Conservation (phyloP, 106 monocot genomes). For the Vanilla planifolia region DNA sequence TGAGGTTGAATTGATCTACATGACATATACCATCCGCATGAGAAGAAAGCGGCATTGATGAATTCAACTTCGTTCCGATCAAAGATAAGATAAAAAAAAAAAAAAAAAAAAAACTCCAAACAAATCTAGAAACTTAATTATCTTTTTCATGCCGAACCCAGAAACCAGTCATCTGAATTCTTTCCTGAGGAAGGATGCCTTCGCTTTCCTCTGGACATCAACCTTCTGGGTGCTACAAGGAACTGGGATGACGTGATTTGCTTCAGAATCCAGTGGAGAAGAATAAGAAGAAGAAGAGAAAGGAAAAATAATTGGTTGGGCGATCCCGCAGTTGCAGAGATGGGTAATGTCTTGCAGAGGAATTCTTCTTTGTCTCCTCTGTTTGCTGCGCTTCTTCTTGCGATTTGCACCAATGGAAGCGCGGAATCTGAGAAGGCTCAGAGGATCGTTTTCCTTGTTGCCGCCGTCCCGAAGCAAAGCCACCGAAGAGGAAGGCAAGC, state of each 20-base stretch:
- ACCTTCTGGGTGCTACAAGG: too few species aligned
- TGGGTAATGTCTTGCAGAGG: slow-evolving; percentile 9
- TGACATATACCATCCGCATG: too few species aligned
- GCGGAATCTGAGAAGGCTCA: not conserved
- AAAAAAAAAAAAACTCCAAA: too few species aligned
- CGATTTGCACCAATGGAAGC: not conserved
- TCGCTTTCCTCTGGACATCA: not conserved
- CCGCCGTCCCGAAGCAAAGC: not conserved
- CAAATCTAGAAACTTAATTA: too few species aligned
- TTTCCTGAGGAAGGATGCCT: not conserved
- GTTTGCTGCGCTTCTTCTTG: slow-evolving; percentile 6
- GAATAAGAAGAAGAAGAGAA: not conserved
- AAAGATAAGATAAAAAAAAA: too few species aligned
- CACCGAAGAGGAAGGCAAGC: not conserved
- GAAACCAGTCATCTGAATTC: not conserved
- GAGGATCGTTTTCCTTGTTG: slow-evolving; percentile 3
- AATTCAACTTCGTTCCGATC: too few species aligned
- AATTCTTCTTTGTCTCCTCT: not conserved
- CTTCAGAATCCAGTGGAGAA: not conserved
- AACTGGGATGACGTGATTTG: not conserved
- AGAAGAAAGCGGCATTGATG: too few species aligned
- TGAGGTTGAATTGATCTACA: too few species aligned
- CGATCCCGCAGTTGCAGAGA: not conserved
- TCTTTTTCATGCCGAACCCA: too few species aligned
- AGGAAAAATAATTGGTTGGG: not conserved